Evolutionary conservation across 2,329 filamentous ascomycete species (phyloP).

Genomic region (Alternaria sp.): DNA sequence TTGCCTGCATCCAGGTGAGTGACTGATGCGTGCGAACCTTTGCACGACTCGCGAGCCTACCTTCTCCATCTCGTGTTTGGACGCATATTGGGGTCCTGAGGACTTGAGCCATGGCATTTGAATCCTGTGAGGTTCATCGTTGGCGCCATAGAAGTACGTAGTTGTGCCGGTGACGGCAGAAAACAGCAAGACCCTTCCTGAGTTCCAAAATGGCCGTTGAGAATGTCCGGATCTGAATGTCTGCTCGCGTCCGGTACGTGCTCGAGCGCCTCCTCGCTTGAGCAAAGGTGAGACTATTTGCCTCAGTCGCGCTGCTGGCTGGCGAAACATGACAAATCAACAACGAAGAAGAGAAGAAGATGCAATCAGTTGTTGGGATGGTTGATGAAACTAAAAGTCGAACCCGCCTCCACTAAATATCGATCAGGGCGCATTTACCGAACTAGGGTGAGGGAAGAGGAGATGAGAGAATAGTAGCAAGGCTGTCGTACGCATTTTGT

Average conservation of each 20-base stretch:
- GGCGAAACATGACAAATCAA: constrained; percentile 44
- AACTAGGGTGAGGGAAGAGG: constrained; percentile 29
- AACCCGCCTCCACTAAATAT: constrained; percentile 35
- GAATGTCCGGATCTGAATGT: constrained; percentile 26
- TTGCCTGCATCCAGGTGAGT: constrained; percentile 55
- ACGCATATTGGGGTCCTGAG: constrained; percentile 57
- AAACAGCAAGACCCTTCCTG: constrained; percentile 58
- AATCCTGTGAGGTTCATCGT: constrained; percentile 48
- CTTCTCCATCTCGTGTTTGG: constrained; percentile 60
- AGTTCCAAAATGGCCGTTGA: constrained; percentile 57
- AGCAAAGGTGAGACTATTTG: constrained; percentile 41
- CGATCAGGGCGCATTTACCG: constrained; percentile 30
- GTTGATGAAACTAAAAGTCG: constrained; percentile 24
- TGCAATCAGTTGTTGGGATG: constrained; percentile 24
- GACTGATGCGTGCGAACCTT: neutral
- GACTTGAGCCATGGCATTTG: constrained; percentile 39
- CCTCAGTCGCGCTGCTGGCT: constrained; percentile 38
- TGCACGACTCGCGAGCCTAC: constrained; percentile 37
- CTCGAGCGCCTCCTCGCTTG: constrained; percentile 38
- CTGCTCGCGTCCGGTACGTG: constrained; percentile 38
- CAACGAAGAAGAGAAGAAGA: constrained; percentile 17
- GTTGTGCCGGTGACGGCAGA: constrained; percentile 61
- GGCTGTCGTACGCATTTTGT: constrained; percentile 38
- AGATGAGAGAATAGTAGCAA: constrained; percentile 27
- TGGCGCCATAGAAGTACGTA: constrained; percentile 62